Percentiles rank a stretch among this genome's conserved stretches.
phyloP scores from a whole-genome alignment of 2,329 filamentous ascomycete genomes.

The Rhinocladiella similis region DNA sequence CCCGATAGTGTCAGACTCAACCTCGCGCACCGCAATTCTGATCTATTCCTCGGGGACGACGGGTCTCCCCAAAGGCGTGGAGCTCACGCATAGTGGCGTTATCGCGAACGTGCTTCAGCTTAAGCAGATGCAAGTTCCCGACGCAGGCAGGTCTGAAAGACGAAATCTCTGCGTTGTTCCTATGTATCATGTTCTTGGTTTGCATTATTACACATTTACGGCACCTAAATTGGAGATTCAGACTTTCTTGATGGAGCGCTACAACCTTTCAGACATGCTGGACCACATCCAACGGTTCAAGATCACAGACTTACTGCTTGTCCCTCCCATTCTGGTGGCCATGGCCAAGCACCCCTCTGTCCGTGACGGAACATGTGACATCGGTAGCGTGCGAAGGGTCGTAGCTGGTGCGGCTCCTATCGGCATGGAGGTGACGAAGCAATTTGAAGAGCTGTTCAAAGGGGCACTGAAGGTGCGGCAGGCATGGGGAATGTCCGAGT shows the following conservation, averaged over 20 bases:
- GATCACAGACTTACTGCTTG: slow-evolving; percentile 56
- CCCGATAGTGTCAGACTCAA: neutral
- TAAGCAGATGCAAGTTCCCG: slow-evolving; percentile 22
- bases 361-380: slow-evolving; percentile 5
- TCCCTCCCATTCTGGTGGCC: slow-evolving; percentile 55
- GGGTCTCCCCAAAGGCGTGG: slow-evolving; percentile 64
- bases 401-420: slow-evolving; percentile 52
- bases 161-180: slow-evolving; percentile 10
- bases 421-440: slow-evolving; percentile 53
- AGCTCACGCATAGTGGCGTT: slow-evolving; percentile 7
- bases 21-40: slow-evolving; percentile 56
- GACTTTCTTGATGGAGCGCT: slow-evolving; percentile 12
- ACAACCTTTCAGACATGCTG: slow-evolving; percentile 6
- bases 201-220: slow-evolving; percentile 6
- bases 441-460: slow-evolving; percentile 50
- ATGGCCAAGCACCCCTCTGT: slow-evolving; percentile 15
- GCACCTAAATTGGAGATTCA: slow-evolving; percentile 2
- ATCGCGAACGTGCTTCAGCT: slow-evolving; percentile 24
- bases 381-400: slow-evolving; percentile 13
- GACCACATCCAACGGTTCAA: slow-evolving; percentile 38
- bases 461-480: slow-evolving; percentile 44
- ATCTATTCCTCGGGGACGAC: slow-evolving; percentile 78
- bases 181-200: slow-evolving; percentile 12
- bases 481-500: slow-evolving; percentile 87
- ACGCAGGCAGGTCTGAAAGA: neutral